phyloP scores from a whole-genome alignment of 2,329 filamentous ascomycete species.

The Myriosclerotinia duriaeana region DNA sequence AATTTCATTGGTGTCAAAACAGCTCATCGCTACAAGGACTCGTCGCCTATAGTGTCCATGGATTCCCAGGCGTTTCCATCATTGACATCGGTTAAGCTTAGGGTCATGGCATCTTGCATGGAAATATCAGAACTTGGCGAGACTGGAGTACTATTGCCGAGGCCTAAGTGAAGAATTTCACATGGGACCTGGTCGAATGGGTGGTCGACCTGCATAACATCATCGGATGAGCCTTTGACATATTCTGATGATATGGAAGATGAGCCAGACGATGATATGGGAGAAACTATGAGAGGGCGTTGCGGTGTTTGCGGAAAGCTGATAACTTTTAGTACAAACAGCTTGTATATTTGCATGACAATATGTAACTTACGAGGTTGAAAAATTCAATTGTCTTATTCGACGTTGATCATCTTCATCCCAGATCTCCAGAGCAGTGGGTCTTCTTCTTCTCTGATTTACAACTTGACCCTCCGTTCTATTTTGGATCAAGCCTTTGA shows the following conservation, averaged over 20 bases:
- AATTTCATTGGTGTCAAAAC: background rate
- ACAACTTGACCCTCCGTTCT: constrained; percentile 30
- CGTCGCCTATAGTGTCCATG: background rate
- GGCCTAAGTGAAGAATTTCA: background rate
- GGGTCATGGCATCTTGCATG: background rate
- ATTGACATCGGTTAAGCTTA: background rate
- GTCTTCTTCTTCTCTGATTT: constrained; percentile 27
- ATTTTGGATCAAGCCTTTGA: constrained; percentile 27
- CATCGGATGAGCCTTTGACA: background rate
- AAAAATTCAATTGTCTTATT: background rate
- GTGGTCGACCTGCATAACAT: background rate
- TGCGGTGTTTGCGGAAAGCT: background rate
- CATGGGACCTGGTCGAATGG: background rate
- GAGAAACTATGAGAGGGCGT: background rate
- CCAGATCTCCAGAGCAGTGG: constrained; percentile 33
- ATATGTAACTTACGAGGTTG: constrained; percentile 12
- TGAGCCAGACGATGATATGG: background rate
- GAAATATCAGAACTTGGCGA: background rate
- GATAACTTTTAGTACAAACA: background rate
- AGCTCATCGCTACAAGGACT: background rate
- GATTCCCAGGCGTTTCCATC: background rate
- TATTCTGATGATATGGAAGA: no score
- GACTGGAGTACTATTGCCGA: background rate
- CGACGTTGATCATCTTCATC: constrained; percentile 24
- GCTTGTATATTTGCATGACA: background rate